Evolutionary conservation across 2,329 filamentous ascomycete genomes (phyloP), one percentile per base, ranked within the genome.

Genomic region (Pezicula neosporulosa): DNA sequence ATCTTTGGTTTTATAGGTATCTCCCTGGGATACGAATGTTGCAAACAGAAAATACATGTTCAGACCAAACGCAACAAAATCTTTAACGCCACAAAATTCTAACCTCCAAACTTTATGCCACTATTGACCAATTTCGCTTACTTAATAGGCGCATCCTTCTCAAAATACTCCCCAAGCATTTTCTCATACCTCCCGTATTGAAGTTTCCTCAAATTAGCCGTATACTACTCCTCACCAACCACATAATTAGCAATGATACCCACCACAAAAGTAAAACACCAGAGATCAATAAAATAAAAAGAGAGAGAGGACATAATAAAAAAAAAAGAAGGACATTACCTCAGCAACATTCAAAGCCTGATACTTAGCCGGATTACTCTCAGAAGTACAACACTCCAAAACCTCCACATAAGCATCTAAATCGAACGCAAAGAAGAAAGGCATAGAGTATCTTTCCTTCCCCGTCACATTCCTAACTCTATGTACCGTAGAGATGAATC

Each of bases 401-500:
- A 42, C 38, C 38, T 42, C 21, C 6, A 42, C 38, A 42, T 42
- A 42, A 16, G 38, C 38, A 15, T 42, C 38, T 16, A 42, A 27
- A 18, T 42, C 38, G 7, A 42, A 42, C 13, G 38, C 38, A 18
- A 75, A 75, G 61, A 76, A 76, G 59, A 72, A 76, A 5, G 72
- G 72, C 28, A 76, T 68, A 46, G 69, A 73, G 49, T 72, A 72
- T 18, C 56, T 44, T 38, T 56, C 52, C 27, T 53, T 37, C 1
- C 55, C 55, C 13, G 43, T 50, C 24, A 46, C 35, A 15, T 64
- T 63, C 27, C 58, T 55, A 4, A 76, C 72, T 4, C 72, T 67
- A 59, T 76, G 72, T 62, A 71, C 68, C 1, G 73, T 76, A 15
- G 71, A 71, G 12, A 70, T 67, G 53, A 73, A 74, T 30, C 64